Percentiles rank a stretch among this genome's conserved stretches.
Evolutionary conservation across 345 rosid genomes (phyloP).

Genomic region (Ceriops decandra): DNA sequence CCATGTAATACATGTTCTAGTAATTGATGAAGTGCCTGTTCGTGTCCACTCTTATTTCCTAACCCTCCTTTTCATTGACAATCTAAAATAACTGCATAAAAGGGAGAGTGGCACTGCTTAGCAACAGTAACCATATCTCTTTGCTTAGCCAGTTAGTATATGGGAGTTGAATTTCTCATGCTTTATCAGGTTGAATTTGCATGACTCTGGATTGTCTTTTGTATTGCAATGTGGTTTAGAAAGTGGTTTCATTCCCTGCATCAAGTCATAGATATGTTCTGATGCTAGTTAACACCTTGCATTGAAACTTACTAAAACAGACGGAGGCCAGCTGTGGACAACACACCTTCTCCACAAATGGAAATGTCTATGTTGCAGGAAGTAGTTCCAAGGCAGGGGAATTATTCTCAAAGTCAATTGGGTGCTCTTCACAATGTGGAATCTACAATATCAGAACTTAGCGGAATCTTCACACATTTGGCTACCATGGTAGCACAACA

Average conservation of each 20-base stretch:
- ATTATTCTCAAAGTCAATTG: conserved; percentile 60
- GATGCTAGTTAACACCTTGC: conserved; percentile 7
- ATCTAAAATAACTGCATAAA: no score
- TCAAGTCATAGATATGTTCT: conserved; percentile 14
- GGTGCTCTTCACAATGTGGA: conserved; percentile 81
- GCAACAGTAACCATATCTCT: neutral
- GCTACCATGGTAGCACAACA: conserved; percentile 92
- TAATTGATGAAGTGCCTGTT: neutral
- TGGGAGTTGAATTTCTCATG: neutral
- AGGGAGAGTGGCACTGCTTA: neutral
- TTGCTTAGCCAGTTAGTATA: neutral
- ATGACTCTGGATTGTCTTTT: neutral
- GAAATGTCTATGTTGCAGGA: conserved; percentile 91
- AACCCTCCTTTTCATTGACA: neutral
- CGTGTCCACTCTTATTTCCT: no score
- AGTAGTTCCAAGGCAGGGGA: conserved; percentile 73
- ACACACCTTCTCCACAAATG: conserved; percentile 63
- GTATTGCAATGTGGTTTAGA: neutral
- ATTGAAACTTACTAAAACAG: conserved; percentile 36
- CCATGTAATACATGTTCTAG: no score
- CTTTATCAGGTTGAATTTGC: neutral
- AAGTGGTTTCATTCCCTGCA: neutral
- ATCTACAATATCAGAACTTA: conserved; percentile 81
- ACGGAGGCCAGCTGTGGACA: conserved; percentile 76
- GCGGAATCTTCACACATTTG: conserved; percentile 83